phyloP scores from a whole-genome alignment of 2,329 filamentous ascomycete species.

The Exophiala sideris region DNA sequence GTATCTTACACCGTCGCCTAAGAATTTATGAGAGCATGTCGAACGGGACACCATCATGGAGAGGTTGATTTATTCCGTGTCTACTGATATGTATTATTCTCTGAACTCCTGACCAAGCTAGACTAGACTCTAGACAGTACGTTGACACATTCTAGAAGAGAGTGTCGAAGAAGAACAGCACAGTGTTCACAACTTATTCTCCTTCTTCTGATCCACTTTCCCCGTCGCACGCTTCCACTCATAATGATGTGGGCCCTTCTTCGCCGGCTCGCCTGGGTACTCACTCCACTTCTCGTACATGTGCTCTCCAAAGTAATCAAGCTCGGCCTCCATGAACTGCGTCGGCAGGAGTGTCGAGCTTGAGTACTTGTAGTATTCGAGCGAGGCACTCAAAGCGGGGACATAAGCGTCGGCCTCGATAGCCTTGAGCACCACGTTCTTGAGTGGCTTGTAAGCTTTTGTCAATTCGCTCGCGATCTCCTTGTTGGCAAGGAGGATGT shows the following conservation, averaged over 20 bases:
- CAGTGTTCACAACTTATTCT: neutral
- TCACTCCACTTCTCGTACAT: constrained; percentile 41
- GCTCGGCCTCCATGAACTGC: constrained; percentile 66
- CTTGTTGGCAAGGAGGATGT: constrained; percentile 47
- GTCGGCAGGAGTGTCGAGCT: constrained; percentile 61
- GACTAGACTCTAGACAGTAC: neutral
- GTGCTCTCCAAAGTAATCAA: constrained; percentile 69
- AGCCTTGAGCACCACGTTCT: constrained; percentile 54
- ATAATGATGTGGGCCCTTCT: constrained; percentile 22
- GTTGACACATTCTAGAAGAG: neutral
- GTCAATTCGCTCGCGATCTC: constrained; percentile 54
- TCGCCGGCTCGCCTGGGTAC: constrained; percentile 17
- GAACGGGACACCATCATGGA: neutral
- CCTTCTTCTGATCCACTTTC: constrained; percentile 7
- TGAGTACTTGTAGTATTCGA: constrained; percentile 67
- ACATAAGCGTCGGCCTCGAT: constrained; percentile 58
- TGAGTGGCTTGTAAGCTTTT: constrained; percentile 50
- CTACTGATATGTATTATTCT: neutral
- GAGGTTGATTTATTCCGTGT: neutral
- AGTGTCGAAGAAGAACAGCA: neutral
- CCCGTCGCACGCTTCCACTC: constrained; percentile 24
- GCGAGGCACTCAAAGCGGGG: constrained; percentile 57
- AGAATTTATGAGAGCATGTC: neutral
- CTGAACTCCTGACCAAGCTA: neutral
- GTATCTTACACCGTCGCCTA: constrained; percentile 45